phyloP scores from a whole-genome alignment of 2,329 filamentous ascomycete species.

The Verticillium tricorpus region DNA sequence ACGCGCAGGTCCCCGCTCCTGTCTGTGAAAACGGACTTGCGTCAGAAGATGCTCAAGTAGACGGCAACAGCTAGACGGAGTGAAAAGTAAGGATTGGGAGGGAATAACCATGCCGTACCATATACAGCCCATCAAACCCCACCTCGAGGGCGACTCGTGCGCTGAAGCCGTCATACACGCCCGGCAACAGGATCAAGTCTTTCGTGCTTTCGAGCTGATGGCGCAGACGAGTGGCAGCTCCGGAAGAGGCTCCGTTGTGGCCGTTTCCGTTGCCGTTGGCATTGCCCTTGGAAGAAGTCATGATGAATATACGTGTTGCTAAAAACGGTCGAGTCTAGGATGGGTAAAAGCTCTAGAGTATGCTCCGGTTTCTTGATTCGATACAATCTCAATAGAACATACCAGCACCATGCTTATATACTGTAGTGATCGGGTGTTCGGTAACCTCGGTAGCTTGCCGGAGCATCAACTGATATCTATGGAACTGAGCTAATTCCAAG shows the following conservation, averaged over 20 bases:
- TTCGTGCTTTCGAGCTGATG: conserved; percentile 30
- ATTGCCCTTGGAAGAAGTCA: neutral
- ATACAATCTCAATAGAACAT: too few relatives aligned
- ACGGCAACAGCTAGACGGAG: too few relatives aligned
- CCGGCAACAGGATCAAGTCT: conserved; percentile 53
- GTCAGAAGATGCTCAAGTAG: neutral
- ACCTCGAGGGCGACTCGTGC: conserved; percentile 57
- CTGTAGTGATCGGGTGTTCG: too few relatives aligned
- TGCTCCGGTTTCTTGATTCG: too few relatives aligned
- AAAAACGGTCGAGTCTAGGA: too few relatives aligned
- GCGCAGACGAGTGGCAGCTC: conserved; percentile 30
- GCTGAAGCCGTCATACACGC: conserved; percentile 65
- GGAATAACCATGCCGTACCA: conserved; percentile 40
- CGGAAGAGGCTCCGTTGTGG: conserved; percentile 3
- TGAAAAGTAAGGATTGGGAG: too few relatives aligned
- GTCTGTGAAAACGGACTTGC: conserved; percentile 34
- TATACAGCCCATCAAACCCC: conserved; percentile 64
- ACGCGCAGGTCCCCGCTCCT: conserved; percentile 58
- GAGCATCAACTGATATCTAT: too few relatives aligned
- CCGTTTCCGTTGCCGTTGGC: neutral
- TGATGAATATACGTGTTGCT: neutral
- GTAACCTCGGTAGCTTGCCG: too few relatives aligned
- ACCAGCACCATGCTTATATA: too few relatives aligned
- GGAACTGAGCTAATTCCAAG: too few relatives aligned
- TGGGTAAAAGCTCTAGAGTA: too few relatives aligned